Base-by-base conservation (phyloP, 495 filamentous ascomycete species). In the Parachaetomium inaequale region DNA sequence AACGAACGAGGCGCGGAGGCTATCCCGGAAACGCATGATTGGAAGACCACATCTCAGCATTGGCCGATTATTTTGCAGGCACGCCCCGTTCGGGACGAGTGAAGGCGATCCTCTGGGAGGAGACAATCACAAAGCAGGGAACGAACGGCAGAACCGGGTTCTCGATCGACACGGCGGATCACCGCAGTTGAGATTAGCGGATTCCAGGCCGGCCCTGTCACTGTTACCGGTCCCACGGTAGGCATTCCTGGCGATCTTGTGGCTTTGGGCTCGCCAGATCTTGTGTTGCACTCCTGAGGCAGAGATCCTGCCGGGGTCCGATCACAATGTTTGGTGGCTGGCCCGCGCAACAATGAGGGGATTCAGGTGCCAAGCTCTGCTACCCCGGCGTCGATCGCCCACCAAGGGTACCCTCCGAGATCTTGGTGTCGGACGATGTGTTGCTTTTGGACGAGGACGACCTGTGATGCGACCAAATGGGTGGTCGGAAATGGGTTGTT, bases 231-330 rank as follows among this genome's bases (percentile, higher is more conserved):
- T 26, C 26, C 45, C 56, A 59, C 50, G 56, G 56, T 59, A 59
- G 28, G 25, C 26, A 3, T 49, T 14, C 43, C 42, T 10, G 42
- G 55, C 40, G 40, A 57, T 57, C 42, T 34, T 40, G 43, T 58
- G 55, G 29, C 31, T 49, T 36, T 36, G 14, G 17, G 17, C 47
- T 32, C 47, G 25, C 58, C 34, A 60, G 47, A 60, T 60, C 58
- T 60, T 52, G 58, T 60, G 58, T 60, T 49, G 56, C 56, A 50
- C 28, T 28, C 43, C 55, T 57, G 56, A 21, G 28, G 43, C 17
- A 14, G 28, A 38, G 58, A 60, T 60, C 36, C 47, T 60, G 58
- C 49, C 17, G 47, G 19, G 28, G 17, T 47, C 28, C 31, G 43
- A 38, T 25, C 43, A 36, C 21, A 31, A 42, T n/a, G 31, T 5